Evolutionary conservation across 2,329 filamentous ascomycete genomes (phyloP).

Genomic region (Endoconidiophora laricicola): DNA sequence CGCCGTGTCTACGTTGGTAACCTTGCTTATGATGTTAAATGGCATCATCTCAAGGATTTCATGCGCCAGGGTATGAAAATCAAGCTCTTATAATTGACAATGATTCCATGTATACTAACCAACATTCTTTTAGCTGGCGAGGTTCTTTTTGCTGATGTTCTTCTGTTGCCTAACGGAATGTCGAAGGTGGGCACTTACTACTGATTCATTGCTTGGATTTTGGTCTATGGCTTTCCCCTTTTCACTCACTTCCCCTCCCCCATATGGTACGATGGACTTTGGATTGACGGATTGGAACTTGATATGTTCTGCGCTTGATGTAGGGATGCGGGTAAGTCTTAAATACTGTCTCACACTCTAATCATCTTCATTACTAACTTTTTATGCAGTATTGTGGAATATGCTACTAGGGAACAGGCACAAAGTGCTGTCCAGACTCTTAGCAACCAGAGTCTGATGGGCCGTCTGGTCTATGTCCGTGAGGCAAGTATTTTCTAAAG

Average conservation of each 20-base stretch:
- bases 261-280: slow-evolving; percentile 67
- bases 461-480: slow-evolving; percentile 92
- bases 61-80: slow-evolving; percentile 85
- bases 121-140: slow-evolving; percentile 64
- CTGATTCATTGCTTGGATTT: slow-evolving; percentile 33
- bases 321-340: slow-evolving; percentile 97
- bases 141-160: slow-evolving; percentile 97
- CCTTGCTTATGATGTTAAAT: slow-evolving; percentile 98
- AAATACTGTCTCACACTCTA: neutral
- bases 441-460: slow-evolving; percentile 99
- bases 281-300: slow-evolving; percentile 90
- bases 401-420: slow-evolving; percentile 97
- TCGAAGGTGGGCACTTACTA: slow-evolving; percentile 98
- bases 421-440: slow-evolving; percentile 93
- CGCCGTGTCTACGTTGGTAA: slow-evolving; percentile 99
- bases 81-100: neutral
- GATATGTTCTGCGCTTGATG: slow-evolving; percentile 63
- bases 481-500: slow-evolving; percentile 45
- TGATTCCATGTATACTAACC: neutral
- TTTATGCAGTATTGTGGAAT: slow-evolving; percentile 84
- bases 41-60: slow-evolving; percentile 99
- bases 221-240: slow-evolving; percentile 27
- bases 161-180: slow-evolving; percentile 99
- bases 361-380: slow-evolving; percentile 2
- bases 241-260: slow-evolving; percentile 59